A percentile compares a stretch with the other conserved stretches of the same genome.
Evolutionary conservation across 805 yeast genomes (phyloP).

Genomic region (Jamesozyma lodderae): DNA sequence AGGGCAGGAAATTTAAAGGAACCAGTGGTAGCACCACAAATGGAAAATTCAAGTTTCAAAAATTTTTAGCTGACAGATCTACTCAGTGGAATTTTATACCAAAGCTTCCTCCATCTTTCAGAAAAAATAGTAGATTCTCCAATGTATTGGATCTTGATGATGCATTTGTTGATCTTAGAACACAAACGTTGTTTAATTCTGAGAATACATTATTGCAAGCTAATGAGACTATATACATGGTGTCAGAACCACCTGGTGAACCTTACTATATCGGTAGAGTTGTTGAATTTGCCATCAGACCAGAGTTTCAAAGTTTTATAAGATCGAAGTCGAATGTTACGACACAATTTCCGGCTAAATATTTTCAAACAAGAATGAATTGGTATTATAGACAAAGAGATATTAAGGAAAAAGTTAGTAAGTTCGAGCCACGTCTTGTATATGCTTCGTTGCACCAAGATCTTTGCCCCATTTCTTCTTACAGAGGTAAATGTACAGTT

Average conservation of each 20-base stretch:
- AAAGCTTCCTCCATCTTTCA: conserved; percentile 23
- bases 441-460: conserved; percentile 84
- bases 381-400: conserved; percentile 91
- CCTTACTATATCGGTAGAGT: conserved; percentile 86
- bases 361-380: conserved; percentile 59
- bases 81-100: conserved; percentile 28
- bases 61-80: conserved; percentile 18
- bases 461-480: conserved; percentile 64
- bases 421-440: conserved; percentile 58
- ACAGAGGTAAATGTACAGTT: conserved; percentile 68
- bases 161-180: conserved; percentile 28
- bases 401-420: conserved; percentile 47
- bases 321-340: conserved; percentile 7
- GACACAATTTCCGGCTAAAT: conserved; percentile 39
- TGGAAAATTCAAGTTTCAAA: conserved; percentile 15
- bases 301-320: conserved; percentile 15
- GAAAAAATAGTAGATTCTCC: conserved; percentile 30
- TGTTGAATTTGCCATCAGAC: conserved; percentile 51
- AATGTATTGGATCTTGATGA: conserved; percentile 32
- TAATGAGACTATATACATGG: conserved; percentile 65
- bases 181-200: conserved; percentile 19
- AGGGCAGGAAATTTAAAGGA: background rate
- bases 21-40: background rate
- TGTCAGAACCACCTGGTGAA: conserved; percentile 89
- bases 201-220: conserved; percentile 18